Conservation (phyloP, 805 yeast genomes). For the Deakozyma indianensis region DNA sequence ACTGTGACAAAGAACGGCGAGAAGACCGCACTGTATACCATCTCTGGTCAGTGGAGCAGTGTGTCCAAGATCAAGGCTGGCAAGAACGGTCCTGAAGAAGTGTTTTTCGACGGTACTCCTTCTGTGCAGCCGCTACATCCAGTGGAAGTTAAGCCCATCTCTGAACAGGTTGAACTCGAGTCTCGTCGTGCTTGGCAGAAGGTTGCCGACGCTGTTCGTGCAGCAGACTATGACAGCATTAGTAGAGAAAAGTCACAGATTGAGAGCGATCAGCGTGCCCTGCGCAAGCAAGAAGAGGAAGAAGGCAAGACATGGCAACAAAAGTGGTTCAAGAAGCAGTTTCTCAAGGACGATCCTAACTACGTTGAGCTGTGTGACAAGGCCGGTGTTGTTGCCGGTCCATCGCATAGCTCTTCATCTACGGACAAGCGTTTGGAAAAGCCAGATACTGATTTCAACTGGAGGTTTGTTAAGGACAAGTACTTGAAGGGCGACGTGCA, state of each 20-base stretch:
- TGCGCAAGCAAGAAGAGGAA: conserved; percentile 59
- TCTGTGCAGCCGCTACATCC: conserved; percentile 29
- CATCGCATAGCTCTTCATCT: conserved; percentile 4
- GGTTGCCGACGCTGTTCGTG: conserved; percentile 76
- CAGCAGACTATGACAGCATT: conserved; percentile 63
- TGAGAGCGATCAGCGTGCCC: conserved; percentile 74
- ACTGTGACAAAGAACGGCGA: conserved; percentile 46
- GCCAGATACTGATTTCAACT: conserved; percentile 7
- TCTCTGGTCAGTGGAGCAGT: conserved; percentile 84
- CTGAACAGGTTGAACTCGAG: conserved; percentile 68
- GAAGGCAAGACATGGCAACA: conserved; percentile 56
- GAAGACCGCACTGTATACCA: conserved; percentile 56
- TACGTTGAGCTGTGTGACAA: conserved; percentile 7
- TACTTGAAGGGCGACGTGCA: conserved; percentile 10
- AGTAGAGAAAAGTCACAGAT: conserved; percentile 60
- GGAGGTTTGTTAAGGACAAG: conserved; percentile 13
- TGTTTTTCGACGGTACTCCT: conserved; percentile 18
- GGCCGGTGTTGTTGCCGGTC: conserved; percentile 12
- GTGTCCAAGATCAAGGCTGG: conserved; percentile 30
- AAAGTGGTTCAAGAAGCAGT: conserved; percentile 54
- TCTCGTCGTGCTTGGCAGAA: conserved; percentile 78
- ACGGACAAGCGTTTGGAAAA: conserved; percentile 2
- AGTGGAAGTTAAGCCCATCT: conserved; percentile 65
- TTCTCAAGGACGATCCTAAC: conserved; percentile 8
- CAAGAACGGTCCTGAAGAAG: conserved; percentile 21